Evolutionary conservation across 345 rosid species (phyloP).

Genomic region (Lepidium sativum): DNA sequence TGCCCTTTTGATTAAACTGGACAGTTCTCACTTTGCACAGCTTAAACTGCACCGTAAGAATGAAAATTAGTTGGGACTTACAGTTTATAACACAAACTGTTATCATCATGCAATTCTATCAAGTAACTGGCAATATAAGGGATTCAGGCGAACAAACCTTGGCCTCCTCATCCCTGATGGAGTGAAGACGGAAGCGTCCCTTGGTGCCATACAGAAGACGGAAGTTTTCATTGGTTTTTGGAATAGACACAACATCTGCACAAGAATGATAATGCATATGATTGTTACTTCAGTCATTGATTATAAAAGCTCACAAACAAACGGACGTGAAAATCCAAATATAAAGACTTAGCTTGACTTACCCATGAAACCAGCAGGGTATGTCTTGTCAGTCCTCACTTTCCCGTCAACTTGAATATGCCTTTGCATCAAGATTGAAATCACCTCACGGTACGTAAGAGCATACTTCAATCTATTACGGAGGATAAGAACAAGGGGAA

Average conservation of each 20-base stretch:
- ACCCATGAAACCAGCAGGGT: conserved; percentile 92
- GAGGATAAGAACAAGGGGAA: conserved; percentile 46
- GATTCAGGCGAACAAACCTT: conserved; percentile 34
- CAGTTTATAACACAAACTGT: background rate
- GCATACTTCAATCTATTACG: conserved; percentile 59
- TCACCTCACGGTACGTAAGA: conserved; percentile 51
- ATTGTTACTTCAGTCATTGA: background rate
- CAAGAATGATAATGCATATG: background rate
- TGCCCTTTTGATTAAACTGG: conserved; percentile 50
- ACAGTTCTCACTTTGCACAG: conserved; percentile 50
- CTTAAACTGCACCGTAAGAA: conserved; percentile 30
- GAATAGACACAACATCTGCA: conserved; percentile 74
- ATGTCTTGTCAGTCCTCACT: conserved; percentile 76
- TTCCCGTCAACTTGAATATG: conserved; percentile 68
- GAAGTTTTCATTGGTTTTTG: conserved; percentile 66
- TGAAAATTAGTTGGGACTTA: background rate
- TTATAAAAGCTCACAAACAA: background rate
- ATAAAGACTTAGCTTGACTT: background rate
- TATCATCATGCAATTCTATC: background rate
- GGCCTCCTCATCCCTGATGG: conserved; percentile 69
- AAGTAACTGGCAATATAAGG: background rate
- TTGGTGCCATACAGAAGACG: conserved; percentile 79
- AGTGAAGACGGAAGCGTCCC: conserved; percentile 80
- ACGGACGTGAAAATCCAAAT: background rate
- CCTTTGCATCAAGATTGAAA: conserved; percentile 72